Percentiles rank a stretch among this genome's conserved stretches.
Evolutionary conservation across 2,329 filamentous ascomycete genomes (phyloP).

Genomic region (Pestalotiopsis sp.): DNA sequence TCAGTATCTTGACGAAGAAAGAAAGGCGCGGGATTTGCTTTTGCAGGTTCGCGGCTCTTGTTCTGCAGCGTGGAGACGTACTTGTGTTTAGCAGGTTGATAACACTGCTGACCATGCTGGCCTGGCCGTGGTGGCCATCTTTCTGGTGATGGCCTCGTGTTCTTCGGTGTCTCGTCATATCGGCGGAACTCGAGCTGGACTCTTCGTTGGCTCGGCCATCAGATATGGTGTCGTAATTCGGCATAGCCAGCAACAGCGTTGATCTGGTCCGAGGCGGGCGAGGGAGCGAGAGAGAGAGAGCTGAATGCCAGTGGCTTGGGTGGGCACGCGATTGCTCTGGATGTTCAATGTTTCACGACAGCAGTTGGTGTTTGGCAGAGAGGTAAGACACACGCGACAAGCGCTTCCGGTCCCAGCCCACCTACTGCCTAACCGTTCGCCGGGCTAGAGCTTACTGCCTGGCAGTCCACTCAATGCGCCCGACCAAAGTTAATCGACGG

Average conservation of each 20-base stretch:
- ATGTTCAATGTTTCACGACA: slow-evolving; percentile 2
- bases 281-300: neutral
- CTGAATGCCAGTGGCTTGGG: neutral
- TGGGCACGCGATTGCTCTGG: neutral
- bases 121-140: slow-evolving; percentile 70
- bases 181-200: slow-evolving; percentile 37
- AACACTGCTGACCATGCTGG: slow-evolving; percentile 86
- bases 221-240: slow-evolving; percentile 56
- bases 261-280: neutral
- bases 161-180: slow-evolving; percentile 58
- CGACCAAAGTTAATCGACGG: neutral
- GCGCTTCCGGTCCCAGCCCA: neutral
- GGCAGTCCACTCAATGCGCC: neutral
- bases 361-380: neutral
- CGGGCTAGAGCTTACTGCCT: neutral
- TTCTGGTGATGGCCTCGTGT: slow-evolving; percentile 64
- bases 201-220: slow-evolving; percentile 46
- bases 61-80: slow-evolving; percentile 42
- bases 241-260: slow-evolving; percentile 44
- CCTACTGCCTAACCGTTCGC: neutral
- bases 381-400: neutral
- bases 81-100: slow-evolving; percentile 97
- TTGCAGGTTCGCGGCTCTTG: neutral
- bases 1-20: slow-evolving; percentile 18
- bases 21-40: neutral